These are phyloP conservation scores for Auriscalpium vulgare DNA, from an alignment of 768 basidiomycete genomes.

Conservation along the genomic window DNA sequence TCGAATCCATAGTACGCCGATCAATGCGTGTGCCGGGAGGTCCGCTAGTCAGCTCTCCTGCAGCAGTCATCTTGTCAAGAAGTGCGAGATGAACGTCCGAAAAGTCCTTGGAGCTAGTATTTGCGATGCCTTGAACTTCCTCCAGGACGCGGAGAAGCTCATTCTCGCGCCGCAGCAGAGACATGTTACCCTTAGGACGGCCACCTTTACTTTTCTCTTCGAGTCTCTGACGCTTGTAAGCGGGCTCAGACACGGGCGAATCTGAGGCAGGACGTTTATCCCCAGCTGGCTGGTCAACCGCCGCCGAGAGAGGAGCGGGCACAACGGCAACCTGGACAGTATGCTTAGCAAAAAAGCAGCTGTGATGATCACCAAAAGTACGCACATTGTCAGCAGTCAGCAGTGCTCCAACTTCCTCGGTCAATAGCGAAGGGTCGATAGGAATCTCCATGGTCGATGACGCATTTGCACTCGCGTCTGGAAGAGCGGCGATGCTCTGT, in stretches of 20 bases:
- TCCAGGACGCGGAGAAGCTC: constrained; percentile 66
- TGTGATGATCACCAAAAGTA: no score
- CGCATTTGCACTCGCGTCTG: no score
- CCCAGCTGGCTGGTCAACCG: no score
- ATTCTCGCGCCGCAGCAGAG: constrained; percentile 72
- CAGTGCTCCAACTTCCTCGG: no score
- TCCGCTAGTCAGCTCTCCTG: constrained; percentile 64
- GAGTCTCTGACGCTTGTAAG: constrained; percentile 10
- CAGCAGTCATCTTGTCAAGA: constrained; percentile 45
- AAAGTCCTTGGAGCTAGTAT: constrained; percentile 61
- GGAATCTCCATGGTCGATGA: background rate
- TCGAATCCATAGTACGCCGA: constrained; percentile 58
- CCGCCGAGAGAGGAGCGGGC: no score
- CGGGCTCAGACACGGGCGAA: constrained; percentile 2
- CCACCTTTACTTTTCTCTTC: constrained; percentile 2
- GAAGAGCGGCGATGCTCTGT: no score
- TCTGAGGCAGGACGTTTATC: constrained; percentile 1
- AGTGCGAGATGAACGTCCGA: constrained; percentile 57
- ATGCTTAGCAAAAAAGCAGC: no score
- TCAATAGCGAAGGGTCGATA: constrained; percentile 1
- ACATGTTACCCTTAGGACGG: constrained; percentile 54
- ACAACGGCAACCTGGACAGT: no score
- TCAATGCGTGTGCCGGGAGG: constrained; percentile 63
- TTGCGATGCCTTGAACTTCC: constrained; percentile 57
- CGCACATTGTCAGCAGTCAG: no score